phyloP scores from a whole-genome alignment of 169 alveolate species.

The Eimeria brunetti region DNA sequence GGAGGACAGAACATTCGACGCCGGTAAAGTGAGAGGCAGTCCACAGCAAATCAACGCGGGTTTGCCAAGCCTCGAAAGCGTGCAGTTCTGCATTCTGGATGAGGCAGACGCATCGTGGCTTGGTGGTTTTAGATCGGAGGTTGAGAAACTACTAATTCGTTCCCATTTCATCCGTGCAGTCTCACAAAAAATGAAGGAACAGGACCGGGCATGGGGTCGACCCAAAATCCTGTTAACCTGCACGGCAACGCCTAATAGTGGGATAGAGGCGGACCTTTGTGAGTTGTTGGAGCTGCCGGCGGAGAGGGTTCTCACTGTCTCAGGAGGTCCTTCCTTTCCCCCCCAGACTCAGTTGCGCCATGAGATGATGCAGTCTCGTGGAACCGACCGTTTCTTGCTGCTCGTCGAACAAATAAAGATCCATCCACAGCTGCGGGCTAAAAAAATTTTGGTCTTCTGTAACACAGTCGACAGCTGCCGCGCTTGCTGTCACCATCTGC shows the following conservation, averaged over 20 bases:
- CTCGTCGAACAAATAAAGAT: slow-evolving; percentile 55
- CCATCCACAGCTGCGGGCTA: slow-evolving; percentile 47
- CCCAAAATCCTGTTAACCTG: slow-evolving; percentile 24
- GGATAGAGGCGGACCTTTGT: slow-evolving; percentile 37
- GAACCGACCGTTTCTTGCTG: slow-evolving; percentile 52
- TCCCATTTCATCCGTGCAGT: slow-evolving; percentile 13
- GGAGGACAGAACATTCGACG: neutral
- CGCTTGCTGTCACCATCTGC: slow-evolving; percentile 76
- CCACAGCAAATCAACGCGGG: neutral
- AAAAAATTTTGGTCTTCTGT: slow-evolving; percentile 69
- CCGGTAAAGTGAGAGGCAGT: neutral
- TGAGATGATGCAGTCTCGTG: slow-evolving; percentile 72
- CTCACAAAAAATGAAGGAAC: neutral
- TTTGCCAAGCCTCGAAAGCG: slow-evolving; percentile 13
- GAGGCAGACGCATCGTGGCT: slow-evolving; percentile 75
- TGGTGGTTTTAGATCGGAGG: slow-evolving; percentile 38
- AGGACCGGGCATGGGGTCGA: neutral
- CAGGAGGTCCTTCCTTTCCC: slow-evolving; percentile 52
- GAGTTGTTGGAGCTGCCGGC: slow-evolving; percentile 9
- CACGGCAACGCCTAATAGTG: slow-evolving; percentile 70
- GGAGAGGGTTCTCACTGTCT: slow-evolving; percentile 28
- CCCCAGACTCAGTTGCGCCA: slow-evolving; percentile 62
- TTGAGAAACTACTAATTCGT: slow-evolving; percentile 37
- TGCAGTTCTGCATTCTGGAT: slow-evolving; percentile 71
- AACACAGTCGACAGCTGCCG: slow-evolving; percentile 77